These are phyloP conservation scores for Colletotrichum simmondsii DNA, from an alignment of 2,329 filamentous ascomycete genomes.

Conservation along the genomic window DNA sequence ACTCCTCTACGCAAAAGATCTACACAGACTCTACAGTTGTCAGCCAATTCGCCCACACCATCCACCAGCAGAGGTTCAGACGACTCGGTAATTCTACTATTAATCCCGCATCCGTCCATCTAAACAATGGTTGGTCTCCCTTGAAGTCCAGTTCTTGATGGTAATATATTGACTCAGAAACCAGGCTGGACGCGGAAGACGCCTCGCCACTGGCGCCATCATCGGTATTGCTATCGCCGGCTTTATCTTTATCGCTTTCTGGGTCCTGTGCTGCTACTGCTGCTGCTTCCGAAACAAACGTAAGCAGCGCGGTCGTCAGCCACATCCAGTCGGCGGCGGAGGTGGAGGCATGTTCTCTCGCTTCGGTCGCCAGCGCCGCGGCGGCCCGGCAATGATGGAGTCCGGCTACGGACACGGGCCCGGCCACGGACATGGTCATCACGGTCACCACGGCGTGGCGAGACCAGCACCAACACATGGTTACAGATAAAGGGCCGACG, in stretches of 20 bases:
- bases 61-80: neutral
- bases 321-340: constrained; percentile 2
- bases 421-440: neutral
- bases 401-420: constrained; percentile 13
- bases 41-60: neutral
- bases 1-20: neutral
- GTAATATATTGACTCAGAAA: neutral
- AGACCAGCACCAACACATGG: constrained; percentile 15
- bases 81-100: neutral
- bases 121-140: neutral
- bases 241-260: constrained; percentile 27
- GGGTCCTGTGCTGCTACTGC: constrained; percentile 29
- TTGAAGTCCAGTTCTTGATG: neutral
- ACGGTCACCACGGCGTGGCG: constrained; percentile 8
- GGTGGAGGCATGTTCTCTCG: constrained; percentile 15
- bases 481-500: neutral
- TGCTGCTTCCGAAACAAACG: constrained; percentile 35
- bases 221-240: constrained; percentile 34
- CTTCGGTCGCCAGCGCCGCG: constrained; percentile 5
- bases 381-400: constrained; percentile 28
- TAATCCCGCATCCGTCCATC: neutral
- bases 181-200: constrained; percentile 29
- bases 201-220: constrained; percentile 34
- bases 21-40: neutral
- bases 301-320: constrained; percentile 7